Base-by-base conservation (phyloP, 495 filamentous ascomycete species). In the Aspergillus leporis region DNA sequence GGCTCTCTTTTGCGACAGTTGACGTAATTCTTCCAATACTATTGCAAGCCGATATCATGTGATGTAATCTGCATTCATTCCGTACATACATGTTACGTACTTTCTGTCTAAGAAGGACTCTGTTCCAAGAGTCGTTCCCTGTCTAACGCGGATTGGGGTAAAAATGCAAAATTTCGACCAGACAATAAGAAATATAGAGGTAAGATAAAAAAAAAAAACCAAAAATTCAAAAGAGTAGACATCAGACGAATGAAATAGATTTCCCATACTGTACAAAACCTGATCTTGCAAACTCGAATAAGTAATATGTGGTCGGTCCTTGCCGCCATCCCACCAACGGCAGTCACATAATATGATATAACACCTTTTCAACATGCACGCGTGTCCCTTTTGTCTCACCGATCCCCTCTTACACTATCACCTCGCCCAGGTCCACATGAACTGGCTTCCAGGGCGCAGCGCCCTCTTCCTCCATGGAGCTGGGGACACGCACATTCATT, bases 371-470 rank as follows among this genome's bases (percentile, higher is more conserved):
- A 51, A 51, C 52, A 21, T 36, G 38, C 32, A 55, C 40, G 41
- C 53, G 25, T 57, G 30, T 49, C 19, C 30, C 28, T 53, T 21
- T 59, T 47, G 30, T 56, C 50, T 53, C 34, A 51, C 52, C 36
- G 56, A 22, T 60, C 14, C 49, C 58, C 5, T 65, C 66, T 79
- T 80, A 93, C 62, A 86, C 85, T 74, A 96, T 81, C 58, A 98
- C 83, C 80, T 98, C 94, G 34, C 94, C 94, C 62, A 87, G 79
- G 79, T 98, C 94, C 59, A 98, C 84, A 69, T 93, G 79, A 22
- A 85, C 85, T n/a, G 92, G 89, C 72, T 86, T 88, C 87, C 92
- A 98, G 13, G 79, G 77, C 54, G 72, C 75, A 57, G 80, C 81
- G n/a, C 76, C 78, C 58, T 82, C 74, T 41, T 80, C 85, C 63